phyloP scores from a whole-genome alignment of 1,284 basidiomycete species.

The Moesziomyces aphidis region DNA sequence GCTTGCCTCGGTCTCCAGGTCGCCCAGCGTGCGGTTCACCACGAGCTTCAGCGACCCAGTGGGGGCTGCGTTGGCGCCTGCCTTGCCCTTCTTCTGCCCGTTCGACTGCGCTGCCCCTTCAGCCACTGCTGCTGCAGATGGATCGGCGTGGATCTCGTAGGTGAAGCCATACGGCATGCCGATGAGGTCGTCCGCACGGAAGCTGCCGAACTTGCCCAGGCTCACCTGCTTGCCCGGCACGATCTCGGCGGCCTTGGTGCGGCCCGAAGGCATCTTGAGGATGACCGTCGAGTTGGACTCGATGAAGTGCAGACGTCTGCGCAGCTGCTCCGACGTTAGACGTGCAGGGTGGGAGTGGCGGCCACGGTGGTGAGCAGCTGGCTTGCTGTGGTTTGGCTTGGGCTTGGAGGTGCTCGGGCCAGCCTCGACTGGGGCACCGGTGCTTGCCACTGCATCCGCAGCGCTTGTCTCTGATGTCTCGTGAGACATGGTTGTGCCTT shows the following conservation, averaged over 20 bases:
- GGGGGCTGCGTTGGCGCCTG: background rate
- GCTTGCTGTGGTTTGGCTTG: constrained; percentile 9
- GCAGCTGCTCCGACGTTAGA: constrained; percentile 45
- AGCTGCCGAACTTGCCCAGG: constrained; percentile 67
- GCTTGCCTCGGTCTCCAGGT: constrained; percentile 39
- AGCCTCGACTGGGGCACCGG: constrained; percentile 4
- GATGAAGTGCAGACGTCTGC: constrained; percentile 49
- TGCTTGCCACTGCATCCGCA: background rate
- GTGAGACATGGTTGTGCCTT: constrained; percentile 12
- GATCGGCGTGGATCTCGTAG: constrained; percentile 59
- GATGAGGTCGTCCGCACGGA: constrained; percentile 62
- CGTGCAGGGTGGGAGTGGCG: constrained; percentile 25
- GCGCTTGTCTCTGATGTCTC: constrained; percentile 5
- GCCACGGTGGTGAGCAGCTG: constrained; percentile 13
- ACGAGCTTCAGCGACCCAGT: constrained; percentile 32
- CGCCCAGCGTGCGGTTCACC: constrained; percentile 51
- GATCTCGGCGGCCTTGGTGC: constrained; percentile 59
- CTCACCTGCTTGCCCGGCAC: constrained; percentile 56
- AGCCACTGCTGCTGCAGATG: background rate
- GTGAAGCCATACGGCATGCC: constrained; percentile 66
- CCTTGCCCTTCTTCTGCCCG: constrained; percentile 13
- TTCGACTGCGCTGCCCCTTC: constrained; percentile 6
- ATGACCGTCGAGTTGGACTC: constrained; percentile 44
- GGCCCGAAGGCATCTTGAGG: constrained; percentile 59
- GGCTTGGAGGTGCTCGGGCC: constrained; percentile 15